Percentiles rank a stretch among this genome's conserved stretches.
Conservation (phyloP, 2,329 filamentous ascomycete species). For the Colletotrichum sojae region DNA sequence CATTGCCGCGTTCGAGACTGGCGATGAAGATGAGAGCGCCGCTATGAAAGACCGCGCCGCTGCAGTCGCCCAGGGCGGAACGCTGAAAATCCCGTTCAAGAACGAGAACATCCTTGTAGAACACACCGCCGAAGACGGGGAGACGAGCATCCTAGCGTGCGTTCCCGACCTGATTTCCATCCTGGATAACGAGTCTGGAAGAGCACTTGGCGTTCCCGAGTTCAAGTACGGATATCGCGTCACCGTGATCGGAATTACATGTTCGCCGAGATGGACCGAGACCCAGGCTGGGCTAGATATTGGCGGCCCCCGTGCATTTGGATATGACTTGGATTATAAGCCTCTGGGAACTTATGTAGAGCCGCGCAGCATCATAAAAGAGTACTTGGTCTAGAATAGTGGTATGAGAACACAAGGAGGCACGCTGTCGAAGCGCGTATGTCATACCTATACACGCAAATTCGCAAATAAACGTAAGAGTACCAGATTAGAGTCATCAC, state of each 20-base stretch:
- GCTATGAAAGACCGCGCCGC: conserved; percentile 1
- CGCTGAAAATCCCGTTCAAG: conserved; percentile 47
- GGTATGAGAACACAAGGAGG: too few relatives aligned
- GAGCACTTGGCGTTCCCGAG: conserved; percentile 70
- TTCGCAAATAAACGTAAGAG: too few relatives aligned
- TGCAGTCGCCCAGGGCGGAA: conserved; percentile 40
- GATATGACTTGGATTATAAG: conserved; percentile 61
- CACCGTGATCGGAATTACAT: conserved; percentile 67
- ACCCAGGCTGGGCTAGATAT: conserved; percentile 63
- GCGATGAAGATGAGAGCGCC: conserved; percentile 42
- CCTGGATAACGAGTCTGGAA: conserved; percentile 69
- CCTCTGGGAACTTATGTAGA: conserved; percentile 66
- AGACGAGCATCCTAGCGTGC: conserved; percentile 58
- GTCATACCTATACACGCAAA: too few relatives aligned
- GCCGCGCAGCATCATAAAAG: conserved; percentile 66
- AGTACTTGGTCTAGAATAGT: conserved; percentile 24
- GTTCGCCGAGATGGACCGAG: conserved; percentile 67
- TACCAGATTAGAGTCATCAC: too few relatives aligned
- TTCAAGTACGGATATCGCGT: conserved; percentile 68
- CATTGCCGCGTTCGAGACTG: conserved; percentile 44
- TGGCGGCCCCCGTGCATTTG: conserved; percentile 57
- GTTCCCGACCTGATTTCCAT: conserved; percentile 71
- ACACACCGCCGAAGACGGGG: conserved; percentile 54
- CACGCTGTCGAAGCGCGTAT: too few relatives aligned
- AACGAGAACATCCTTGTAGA: conserved; percentile 66